Evolutionary conservation across 2,329 filamentous ascomycete genomes (phyloP).

Genomic region (Colletotrichum tropicicola): DNA sequence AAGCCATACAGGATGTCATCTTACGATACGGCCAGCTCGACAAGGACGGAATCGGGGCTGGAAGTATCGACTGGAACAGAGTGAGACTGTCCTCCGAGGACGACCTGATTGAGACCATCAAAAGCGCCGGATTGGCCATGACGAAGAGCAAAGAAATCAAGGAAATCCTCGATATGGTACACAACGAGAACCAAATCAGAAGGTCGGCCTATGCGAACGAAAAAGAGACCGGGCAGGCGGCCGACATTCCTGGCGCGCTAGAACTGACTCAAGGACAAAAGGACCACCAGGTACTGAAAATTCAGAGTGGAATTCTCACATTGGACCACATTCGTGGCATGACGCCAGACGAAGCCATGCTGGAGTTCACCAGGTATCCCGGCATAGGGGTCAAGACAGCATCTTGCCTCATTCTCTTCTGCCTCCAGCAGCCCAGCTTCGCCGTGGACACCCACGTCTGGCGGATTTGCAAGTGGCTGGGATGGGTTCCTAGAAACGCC

Average conservation of each 20-base stretch:
- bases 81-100: conserved; percentile 67
- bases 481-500: conserved; percentile 62
- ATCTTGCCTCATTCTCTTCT: conserved; percentile 65
- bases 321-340: conserved; percentile 60
- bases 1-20: conserved; percentile 72
- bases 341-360: conserved; percentile 57
- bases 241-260: conserved; percentile 51
- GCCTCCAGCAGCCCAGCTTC: conserved; percentile 60
- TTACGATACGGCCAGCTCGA: conserved; percentile 69
- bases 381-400: conserved; percentile 67
- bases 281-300: conserved; percentile 63
- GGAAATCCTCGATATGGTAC: conserved; percentile 75
- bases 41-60: conserved; percentile 69
- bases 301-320: conserved; percentile 66
- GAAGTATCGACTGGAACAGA: conserved; percentile 79
- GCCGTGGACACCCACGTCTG: conserved; percentile 67
- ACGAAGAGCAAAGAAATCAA: conserved; percentile 79
- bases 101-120: conserved; percentile 75
- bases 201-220: conserved; percentile 55
- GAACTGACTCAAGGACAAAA: conserved; percentile 57
- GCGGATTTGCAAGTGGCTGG: conserved; percentile 60
- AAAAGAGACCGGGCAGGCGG: conserved; percentile 48
- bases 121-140: conserved; percentile 74
- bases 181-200: conserved; percentile 68
- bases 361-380: conserved; percentile 57